A percentile compares a stretch with the other conserved stretches of the same genome.
These are phyloP conservation scores for Scedosporium minutisporum DNA, from an alignment of 2,329 filamentous ascomycete species.

Conservation along the genomic window DNA sequence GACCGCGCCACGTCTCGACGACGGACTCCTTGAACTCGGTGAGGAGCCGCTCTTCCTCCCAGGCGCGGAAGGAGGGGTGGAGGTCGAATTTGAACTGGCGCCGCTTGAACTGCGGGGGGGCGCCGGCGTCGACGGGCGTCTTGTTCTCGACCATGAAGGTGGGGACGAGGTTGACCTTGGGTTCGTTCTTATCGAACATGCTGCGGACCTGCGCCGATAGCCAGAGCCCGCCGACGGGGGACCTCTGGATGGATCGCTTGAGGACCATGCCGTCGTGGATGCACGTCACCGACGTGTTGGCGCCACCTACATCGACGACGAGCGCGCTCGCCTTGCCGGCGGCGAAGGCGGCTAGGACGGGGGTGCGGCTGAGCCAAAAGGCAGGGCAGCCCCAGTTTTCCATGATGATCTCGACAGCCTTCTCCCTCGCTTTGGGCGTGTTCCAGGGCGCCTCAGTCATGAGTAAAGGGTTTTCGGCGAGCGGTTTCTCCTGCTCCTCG, in stretches of 20 bases:
- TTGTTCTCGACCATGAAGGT: slow-evolving; percentile 86
- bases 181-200: slow-evolving; percentile 62
- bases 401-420: slow-evolving; percentile 92
- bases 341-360: slow-evolving; percentile 83
- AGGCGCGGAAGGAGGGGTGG: slow-evolving; percentile 62
- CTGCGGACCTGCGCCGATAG: slow-evolving; percentile 79
- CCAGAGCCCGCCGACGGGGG: slow-evolving; percentile 79
- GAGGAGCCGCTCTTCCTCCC: slow-evolving; percentile 86
- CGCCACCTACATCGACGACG: slow-evolving; percentile 83
- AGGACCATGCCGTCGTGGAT: slow-evolving; percentile 92
- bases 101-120: slow-evolving; percentile 66
- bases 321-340: slow-evolving; percentile 88
- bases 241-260: slow-evolving; percentile 80
- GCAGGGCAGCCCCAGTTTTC: slow-evolving; percentile 93
- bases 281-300: slow-evolving; percentile 79
- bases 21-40: slow-evolving; percentile 98
- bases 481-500: slow-evolving; percentile 58
- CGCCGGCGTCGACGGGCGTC: slow-evolving; percentile 75
- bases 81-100: slow-evolving; percentile 56
- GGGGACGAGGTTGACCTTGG: slow-evolving; percentile 66
- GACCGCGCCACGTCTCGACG: slow-evolving; percentile 84
- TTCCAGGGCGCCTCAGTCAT: slow-evolving; percentile 97
- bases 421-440: slow-evolving; percentile 75
- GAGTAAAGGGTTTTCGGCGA: slow-evolving; percentile 82
- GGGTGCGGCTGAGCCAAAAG: slow-evolving; percentile 84